Evolutionary conservation across 169 alveolate genomes (phyloP).

Genomic region (Eimeria mitis): DNA sequence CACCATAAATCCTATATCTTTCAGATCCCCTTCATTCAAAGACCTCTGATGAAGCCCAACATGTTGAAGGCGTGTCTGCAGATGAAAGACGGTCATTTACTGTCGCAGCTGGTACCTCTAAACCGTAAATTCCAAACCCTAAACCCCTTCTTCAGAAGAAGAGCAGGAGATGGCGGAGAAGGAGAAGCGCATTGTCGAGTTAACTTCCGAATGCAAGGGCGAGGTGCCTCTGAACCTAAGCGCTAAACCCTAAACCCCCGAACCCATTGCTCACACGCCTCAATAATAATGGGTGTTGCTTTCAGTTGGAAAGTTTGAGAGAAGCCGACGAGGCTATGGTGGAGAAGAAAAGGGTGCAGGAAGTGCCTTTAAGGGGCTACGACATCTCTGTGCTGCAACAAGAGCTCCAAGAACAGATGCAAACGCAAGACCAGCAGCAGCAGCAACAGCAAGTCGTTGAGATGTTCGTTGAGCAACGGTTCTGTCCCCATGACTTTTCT

Average conservation of each 20-base stretch:
- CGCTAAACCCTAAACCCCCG: conserved; percentile 1
- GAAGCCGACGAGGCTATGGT: neutral
- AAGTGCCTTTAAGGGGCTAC: conserved; percentile 1
- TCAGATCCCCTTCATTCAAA: conserved; percentile 25
- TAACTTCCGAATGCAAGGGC: conserved; percentile 16
- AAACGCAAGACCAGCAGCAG: conserved; percentile 59
- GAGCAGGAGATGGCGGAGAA: conserved; percentile 33
- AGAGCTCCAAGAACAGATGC: neutral
- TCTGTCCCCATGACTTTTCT: neutral
- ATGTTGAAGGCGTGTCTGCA: conserved; percentile 28
- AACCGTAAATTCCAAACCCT: conserved; percentile 1
- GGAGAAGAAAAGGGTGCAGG: neutral
- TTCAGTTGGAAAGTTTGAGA: neutral
- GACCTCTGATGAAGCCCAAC: conserved; percentile 10
- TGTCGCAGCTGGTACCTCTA: neutral
- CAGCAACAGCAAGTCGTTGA: conserved; percentile 40
- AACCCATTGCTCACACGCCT: neutral
- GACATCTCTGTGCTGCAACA: conserved; percentile 13
- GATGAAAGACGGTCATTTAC: conserved; percentile 4
- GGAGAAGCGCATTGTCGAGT: neutral
- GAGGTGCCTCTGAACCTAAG: conserved; percentile 7
- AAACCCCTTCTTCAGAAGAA: neutral
- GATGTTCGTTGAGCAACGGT: conserved; percentile 1
- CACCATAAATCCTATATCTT: neutral
- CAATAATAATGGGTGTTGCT: neutral